Evolutionary conservation across 1,284 basidiomycete species (phyloP), one percentile per base, ranked within the genome.

Genomic region (Trichosporon sp.): DNA sequence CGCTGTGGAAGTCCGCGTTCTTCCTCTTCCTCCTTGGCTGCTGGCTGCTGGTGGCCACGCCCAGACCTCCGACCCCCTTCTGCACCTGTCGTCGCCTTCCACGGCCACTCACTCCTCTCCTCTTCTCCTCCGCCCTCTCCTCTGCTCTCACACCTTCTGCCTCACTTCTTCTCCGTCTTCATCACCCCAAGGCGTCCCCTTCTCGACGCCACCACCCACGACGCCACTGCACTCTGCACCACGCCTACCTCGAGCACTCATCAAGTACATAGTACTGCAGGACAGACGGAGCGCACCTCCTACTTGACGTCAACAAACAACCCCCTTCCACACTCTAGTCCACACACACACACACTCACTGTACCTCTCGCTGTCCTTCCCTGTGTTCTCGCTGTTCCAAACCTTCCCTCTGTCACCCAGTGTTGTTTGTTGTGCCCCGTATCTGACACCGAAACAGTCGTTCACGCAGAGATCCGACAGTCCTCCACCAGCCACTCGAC

Each of bases 21-120:
- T 10, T 35, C 12, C 32, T 63, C 31, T 26, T 10, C 26, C 26
- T 31, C 54, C 1, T 2, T 56, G 31, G 26, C 31, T 10, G 32
- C 31, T n/a, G 31, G 21, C 59, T 35, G 59, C 59, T 31, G 16
- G 16, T 16, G 5, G 59, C 32, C 16, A 37, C 59, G 59, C 59
- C 59, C 59, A 63, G 59, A 37, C 59, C 59, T n/a, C 59, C 59
- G 14, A 32, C 59, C 59, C 59, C 31, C 32, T 63, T 63, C 59
- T 63, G 14, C 59, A 10, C 31, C 32, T 35, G 11, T 16, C 56
- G 14, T 32, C 11, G 10, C 2, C 26, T 5, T 19, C 7, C 10
- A 11, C 59, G 21, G 31, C 14, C 59, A 35, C 14, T 35, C 59
- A n/a, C 32, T 35, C 59, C 26, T 26, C 26, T 26, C 26, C 26